Evolutionary conservation across 2,329 filamentous ascomycete genomes (phyloP).

Genomic region (Lecanicillium sp.): DNA sequence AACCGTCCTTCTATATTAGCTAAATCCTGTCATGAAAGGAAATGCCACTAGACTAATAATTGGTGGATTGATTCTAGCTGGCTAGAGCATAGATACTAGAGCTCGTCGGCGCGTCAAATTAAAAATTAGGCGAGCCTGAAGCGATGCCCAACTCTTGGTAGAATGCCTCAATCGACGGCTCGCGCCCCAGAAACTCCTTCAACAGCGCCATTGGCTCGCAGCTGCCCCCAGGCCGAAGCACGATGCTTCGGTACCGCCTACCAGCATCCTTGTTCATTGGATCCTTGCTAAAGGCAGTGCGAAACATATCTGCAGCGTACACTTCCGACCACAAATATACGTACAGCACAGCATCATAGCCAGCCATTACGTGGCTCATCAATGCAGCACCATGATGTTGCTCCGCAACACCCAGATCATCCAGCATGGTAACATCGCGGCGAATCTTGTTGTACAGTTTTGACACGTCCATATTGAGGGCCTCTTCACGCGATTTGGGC

Average conservation of each 20-base stretch:
- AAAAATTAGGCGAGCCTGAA: too few relatives aligned
- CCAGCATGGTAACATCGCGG: slow-evolving; percentile 46
- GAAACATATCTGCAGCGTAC: slow-evolving; percentile 72
- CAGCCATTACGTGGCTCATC: slow-evolving; percentile 67
- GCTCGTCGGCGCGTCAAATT: too few relatives aligned
- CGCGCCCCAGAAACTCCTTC: slow-evolving; percentile 62
- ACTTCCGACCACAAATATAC: slow-evolving; percentile 59
- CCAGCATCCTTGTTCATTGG: slow-evolving; percentile 65
- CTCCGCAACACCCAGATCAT: slow-evolving; percentile 40
- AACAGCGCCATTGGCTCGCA: slow-evolving; percentile 69
- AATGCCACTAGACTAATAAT: too few relatives aligned
- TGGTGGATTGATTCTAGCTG: too few relatives aligned
- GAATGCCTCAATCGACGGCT: slow-evolving; percentile 64
- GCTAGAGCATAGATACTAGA: too few relatives aligned
- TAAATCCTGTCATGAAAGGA: too few relatives aligned
- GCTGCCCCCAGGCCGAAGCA: slow-evolving; percentile 62
- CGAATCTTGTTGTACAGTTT: slow-evolving; percentile 59
- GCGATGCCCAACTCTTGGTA: slow-evolving; percentile 57
- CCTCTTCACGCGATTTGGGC: slow-evolving; percentile 51
- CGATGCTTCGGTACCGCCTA: slow-evolving; percentile 60
- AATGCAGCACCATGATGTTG: slow-evolving; percentile 57
- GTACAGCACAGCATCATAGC: slow-evolving; percentile 72
- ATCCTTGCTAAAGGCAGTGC: slow-evolving; percentile 60
- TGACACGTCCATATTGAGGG: slow-evolving; percentile 51
- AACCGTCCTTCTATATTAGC: too few relatives aligned